These are phyloP conservation scores for Hippophae tibetana DNA, from an alignment of 306 rosid genomes.

Conservation along the genomic window DNA sequence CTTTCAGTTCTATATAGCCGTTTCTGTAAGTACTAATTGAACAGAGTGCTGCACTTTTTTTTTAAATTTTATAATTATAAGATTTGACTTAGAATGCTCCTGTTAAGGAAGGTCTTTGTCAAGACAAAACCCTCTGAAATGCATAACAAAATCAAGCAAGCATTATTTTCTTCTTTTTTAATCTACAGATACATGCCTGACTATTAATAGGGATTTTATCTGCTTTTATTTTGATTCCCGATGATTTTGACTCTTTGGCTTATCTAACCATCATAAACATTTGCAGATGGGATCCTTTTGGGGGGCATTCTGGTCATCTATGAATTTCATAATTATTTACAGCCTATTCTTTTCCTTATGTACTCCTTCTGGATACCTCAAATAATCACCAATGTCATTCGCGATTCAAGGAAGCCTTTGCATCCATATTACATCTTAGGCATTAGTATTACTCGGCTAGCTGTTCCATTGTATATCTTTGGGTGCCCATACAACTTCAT, in stretches of 20 bases:
- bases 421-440: conserved; percentile 92
- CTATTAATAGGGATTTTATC: too few species aligned
- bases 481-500: conserved; percentile 97
- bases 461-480: conserved; percentile 72
- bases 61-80: too few species aligned
- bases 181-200: too few species aligned
- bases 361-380: conserved; percentile 98
- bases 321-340: conserved; percentile 76
- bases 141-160: too few species aligned
- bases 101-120: too few species aligned
- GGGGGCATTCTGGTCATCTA: conserved; percentile 96
- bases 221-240: too few species aligned
- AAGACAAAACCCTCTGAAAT: too few species aligned
- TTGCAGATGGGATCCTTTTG: conserved; percentile 92
- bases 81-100: too few species aligned
- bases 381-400: conserved; percentile 71
- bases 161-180: too few species aligned
- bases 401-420: conserved; percentile 91
- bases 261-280: too few species aligned
- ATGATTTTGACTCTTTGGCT: too few species aligned
- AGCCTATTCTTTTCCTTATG: conserved; percentile 71
- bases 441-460: conserved; percentile 73
- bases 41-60: too few species aligned
- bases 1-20: conserved; percentile 93
- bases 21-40: conserved; percentile 61